Evolutionary conservation across 73 alveolate species (phyloP), one percentile per base, ranked within the genome.

Genomic region (Tetrahymena thermophila): DNA sequence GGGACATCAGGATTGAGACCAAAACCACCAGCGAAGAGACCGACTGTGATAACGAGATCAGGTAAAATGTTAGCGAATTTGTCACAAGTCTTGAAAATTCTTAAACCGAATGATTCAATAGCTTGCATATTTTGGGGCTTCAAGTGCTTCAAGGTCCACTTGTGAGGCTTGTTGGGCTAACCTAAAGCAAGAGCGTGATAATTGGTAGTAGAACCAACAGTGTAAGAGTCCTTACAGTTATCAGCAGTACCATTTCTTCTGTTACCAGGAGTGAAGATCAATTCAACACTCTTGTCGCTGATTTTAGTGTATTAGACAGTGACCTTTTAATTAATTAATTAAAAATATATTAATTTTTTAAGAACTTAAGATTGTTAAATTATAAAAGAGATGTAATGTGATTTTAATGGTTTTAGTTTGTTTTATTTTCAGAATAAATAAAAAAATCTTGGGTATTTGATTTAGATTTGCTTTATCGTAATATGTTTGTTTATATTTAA

Each of bases 21-120:
- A 85, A 98, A 97, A 10, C 99, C 99, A 37, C 99, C 99, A 21
- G 96, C 84, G 95, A 98, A 98, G 56, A 97, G 97, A 56, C 95
- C 97, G 7, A 98, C 85, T 10, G 99, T 96, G 35, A 97, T 95
- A 19, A 96, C 44, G 38, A 97, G 96, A 37, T 98, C 98, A 43
- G 96, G 95, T 14, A 95, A 43, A 93, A 94, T 85, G 56, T 95
- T 71, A 50, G 93, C 97, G 94, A 95, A 95, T 35, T 85, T 34
- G 43, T 95, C 94, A 37, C 97, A 95, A n/a, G 97, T 85, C 94
- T 94, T 95, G 50, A 95, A 95, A 34, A 95, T 85, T 37, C 94
- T 85, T 14, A 94, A 93, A 15, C 97, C 97, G 50, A 85, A 85
- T n/a, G 35, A 40, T 89, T 44, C 94, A 85, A 85, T 85, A 8